Conservation (phyloP, 345 rosid genomes). For the Zanthoxylum bungeanum region DNA sequence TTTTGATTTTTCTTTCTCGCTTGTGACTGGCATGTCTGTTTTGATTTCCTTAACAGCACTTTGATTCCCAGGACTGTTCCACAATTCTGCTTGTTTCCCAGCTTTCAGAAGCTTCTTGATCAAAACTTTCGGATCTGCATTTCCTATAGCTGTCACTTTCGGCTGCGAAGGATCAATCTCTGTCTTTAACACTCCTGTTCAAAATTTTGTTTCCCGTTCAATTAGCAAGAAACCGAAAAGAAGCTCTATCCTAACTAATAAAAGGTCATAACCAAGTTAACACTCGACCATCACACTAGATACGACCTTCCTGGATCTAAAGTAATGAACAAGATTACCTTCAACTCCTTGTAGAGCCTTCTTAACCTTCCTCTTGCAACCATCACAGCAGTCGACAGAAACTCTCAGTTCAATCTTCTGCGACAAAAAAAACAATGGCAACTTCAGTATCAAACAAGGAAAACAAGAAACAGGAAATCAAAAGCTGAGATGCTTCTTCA, state of each 20-base stretch:
- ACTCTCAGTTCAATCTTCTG: conserved; percentile 64
- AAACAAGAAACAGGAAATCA: background rate
- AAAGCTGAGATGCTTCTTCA: background rate
- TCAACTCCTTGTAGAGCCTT: conserved; percentile 43
- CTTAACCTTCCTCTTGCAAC: conserved; percentile 64
- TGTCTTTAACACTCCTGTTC: conserved; percentile 47
- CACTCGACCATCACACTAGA: too few species aligned
- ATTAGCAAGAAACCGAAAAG: conserved; percentile 1
- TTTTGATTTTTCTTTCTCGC: conserved; percentile 23
- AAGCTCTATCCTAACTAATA: too few species aligned
- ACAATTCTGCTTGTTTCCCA: conserved; percentile 57
- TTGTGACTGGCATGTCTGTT: conserved; percentile 5
- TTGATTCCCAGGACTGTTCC: conserved; percentile 18
- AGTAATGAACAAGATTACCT: conserved; percentile 28
- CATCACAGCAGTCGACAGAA: conserved; percentile 56
- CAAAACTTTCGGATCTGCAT: conserved; percentile 38
- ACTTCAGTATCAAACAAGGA: background rate
- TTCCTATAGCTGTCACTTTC: conserved; percentile 43
- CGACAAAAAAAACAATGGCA: background rate
- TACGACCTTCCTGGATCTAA: too few species aligned
- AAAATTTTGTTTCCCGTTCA: background rate
- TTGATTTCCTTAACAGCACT: conserved; percentile 25
- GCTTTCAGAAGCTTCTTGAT: conserved; percentile 38
- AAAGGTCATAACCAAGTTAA: too few species aligned
- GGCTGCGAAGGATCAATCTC: conserved; percentile 48